Evolutionary conservation across 2,329 filamentous ascomycete species (phyloP).

Genomic region (Colletotrichum cordylinicola): DNA sequence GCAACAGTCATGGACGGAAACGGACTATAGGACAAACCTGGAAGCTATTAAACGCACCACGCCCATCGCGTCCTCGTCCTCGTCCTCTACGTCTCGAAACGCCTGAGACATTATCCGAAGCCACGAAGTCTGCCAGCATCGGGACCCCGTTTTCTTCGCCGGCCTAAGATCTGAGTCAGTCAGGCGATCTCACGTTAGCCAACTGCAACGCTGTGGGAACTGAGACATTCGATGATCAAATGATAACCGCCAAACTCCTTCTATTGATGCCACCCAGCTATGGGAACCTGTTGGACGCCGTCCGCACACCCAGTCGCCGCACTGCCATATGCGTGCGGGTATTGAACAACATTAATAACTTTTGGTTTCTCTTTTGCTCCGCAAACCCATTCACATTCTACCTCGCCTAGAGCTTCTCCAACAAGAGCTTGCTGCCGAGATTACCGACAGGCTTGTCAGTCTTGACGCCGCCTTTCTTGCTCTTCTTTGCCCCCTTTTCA

Average conservation of each 20-base stretch:
- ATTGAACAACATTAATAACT: constrained; percentile 18
- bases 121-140: neutral
- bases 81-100: neutral
- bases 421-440: constrained; percentile 64
- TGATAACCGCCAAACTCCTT: neutral
- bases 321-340: constrained; percentile 11
- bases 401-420: constrained; percentile 56
- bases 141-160: neutral
- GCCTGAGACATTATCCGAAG: neutral
- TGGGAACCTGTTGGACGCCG: constrained; percentile 11
- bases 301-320: neutral
- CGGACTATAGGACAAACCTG: neutral
- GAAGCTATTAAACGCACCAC: constrained; percentile 1
- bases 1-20: neutral
- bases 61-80: neutral
- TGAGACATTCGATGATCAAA: neutral
- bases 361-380: constrained; percentile 11
- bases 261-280: constrained; percentile 2
- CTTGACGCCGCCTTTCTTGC: constrained; percentile 47
- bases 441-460: constrained; percentile 59
- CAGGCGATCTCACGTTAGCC: neutral
- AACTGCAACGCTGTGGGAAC: neutral
- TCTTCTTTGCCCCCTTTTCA: constrained; percentile 45
- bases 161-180: neutral
- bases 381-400: constrained; percentile 2